A percentile compares a stretch with the other conserved stretches of the same genome.
Evolutionary conservation across 2,329 filamentous ascomycete genomes (phyloP).

Genomic region (Capronia coronata): DNA sequence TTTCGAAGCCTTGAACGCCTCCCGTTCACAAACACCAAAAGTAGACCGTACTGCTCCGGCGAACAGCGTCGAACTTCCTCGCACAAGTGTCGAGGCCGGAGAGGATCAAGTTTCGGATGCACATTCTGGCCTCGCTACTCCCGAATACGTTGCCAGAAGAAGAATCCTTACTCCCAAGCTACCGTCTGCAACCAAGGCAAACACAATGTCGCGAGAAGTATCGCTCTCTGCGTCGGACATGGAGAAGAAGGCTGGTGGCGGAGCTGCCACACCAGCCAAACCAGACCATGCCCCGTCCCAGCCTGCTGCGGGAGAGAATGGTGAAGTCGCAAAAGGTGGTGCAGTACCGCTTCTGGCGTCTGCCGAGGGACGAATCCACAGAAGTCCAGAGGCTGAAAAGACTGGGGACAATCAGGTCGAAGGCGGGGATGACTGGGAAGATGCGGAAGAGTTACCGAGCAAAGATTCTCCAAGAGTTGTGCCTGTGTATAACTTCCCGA

Average conservation of each 20-base stretch:
- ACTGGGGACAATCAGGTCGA: conserved; percentile 11
- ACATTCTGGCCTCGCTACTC: conserved; percentile 5
- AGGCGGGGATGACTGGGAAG: conserved; percentile 89
- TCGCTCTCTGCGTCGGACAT: conserved; percentile 10
- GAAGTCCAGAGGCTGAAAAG: neutral
- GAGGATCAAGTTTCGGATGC: conserved; percentile 5
- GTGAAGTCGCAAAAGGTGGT: too few relatives aligned
- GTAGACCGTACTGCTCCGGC: neutral
- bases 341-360: too few relatives aligned
- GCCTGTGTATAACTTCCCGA: conserved; percentile 88
- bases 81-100: conserved; percentile 18
- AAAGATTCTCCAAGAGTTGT: conserved; percentile 60
- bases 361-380: neutral
- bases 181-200: conserved; percentile 5
- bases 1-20: conserved; percentile 63
- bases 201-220: conserved; percentile 18
- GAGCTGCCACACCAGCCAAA: neutral
- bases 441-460: conserved; percentile 57
- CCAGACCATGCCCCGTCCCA: neutral
- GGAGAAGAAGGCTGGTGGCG: conserved; percentile 2
- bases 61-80: conserved; percentile 33
- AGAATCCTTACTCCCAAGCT: conserved; percentile 21
- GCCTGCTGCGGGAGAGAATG: neutral
- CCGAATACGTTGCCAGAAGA: conserved; percentile 11
- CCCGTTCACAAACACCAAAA: conserved; percentile 49